Evolutionary conservation across 2,329 filamentous ascomycete species (phyloP), one percentile per base, ranked within the genome.

Genomic region (Stylonectria norvegica): DNA sequence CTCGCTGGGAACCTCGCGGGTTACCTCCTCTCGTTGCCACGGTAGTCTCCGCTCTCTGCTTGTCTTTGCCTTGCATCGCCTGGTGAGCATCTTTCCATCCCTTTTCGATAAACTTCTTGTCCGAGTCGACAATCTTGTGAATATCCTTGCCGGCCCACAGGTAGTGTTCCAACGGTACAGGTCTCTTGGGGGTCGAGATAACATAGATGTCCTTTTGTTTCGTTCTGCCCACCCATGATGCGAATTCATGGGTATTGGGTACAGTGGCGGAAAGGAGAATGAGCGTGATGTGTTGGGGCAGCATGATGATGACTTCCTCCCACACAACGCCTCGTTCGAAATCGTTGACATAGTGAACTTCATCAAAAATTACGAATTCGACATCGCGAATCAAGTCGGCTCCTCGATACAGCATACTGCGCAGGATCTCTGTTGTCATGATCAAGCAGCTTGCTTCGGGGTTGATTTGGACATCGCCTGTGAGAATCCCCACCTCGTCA

Each of bases 271-370:
- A 98, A 3, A 98, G 76, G 2, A 97, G 72, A 52, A 98, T 98
- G 16, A 98, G 76, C 2, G 93, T 95, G 27, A 98, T 89, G 66
- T 98, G 93, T 61, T 95, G 90, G 0, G 93, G 93, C 40, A 98
- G 75, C 93, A 98, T 97, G 58, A 98, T 98, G 59, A 98, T 98
- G 56, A 98, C 93, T 66, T 98, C 93, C 65, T 98, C 93, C 93
- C 93, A 98, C 0, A 98, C 93, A 5, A 98, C 93, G 58, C 93
- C 93, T 66, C 93, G 80, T 63, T 97, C 93, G 18, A 86, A 77
- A 62, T 98, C 93, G 60, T 97, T 98, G 50, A 98, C 91, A 61
- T 98, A 98, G 66, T 98, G 93, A 2, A 98, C 93, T 65, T 98
- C 93, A 57, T 98, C 93, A 48, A 98, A 98, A 34, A 98, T 96